Evolutionary conservation across 495 filamentous ascomycete species (phyloP).

Genomic region (Podospora pseudoanserina): DNA sequence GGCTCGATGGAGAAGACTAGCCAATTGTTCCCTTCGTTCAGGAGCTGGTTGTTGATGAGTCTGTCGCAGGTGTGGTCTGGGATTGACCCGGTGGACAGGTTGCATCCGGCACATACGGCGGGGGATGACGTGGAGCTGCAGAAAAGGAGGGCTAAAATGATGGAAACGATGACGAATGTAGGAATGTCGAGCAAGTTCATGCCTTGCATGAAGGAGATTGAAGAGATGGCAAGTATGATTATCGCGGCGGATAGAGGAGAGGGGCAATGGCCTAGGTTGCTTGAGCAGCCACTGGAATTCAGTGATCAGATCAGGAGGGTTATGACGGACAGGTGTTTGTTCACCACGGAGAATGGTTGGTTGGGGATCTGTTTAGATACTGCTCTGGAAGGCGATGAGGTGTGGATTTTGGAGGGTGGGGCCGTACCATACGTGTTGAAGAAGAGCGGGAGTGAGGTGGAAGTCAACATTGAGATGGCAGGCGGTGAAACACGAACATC

Average conservation of each 20-base stretch:
- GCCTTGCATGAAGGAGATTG: constrained; percentile 7
- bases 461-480: background rate
- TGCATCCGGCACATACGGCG: constrained; percentile 2
- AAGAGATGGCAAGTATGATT: background rate
- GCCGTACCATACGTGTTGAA: constrained; percentile 15
- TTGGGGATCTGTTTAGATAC: constrained; percentile 10
- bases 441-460: background rate
- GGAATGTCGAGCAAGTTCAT: background rate
- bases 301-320: constrained; percentile 14
- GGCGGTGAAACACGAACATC: background rate
- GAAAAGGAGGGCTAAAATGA: background rate
- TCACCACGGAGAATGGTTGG: constrained; percentile 10
- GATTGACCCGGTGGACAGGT: background rate
- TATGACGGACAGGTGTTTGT: constrained; percentile 10
- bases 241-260: constrained; percentile 5
- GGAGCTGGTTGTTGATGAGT: constrained; percentile 7
- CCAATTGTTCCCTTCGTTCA: background rate
- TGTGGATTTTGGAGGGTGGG: constrained; percentile 16
- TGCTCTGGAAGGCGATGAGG: constrained; percentile 11
- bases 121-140: background rate
- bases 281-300: constrained; percentile 8
- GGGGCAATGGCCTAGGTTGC: constrained; percentile 11
- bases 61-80: constrained; percentile 11
- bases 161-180: background rate
- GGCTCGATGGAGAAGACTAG: background rate